Percentiles rank a stretch among this genome's conserved stretches.
Evolutionary conservation across 148 eudicot genomes (phyloP).

Genomic region (Vaccinium corymbosum): DNA sequence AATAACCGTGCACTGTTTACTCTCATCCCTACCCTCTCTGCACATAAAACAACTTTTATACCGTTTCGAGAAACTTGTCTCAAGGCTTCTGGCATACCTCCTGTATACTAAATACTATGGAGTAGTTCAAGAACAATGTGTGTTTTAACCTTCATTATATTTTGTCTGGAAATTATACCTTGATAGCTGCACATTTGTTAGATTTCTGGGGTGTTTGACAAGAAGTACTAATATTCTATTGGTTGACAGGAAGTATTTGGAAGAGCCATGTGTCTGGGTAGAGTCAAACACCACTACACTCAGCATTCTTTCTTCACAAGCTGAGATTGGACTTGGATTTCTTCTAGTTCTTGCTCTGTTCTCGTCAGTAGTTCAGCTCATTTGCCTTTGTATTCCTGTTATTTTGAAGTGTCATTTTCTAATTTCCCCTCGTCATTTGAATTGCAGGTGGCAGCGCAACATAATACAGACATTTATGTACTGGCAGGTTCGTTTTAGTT

Average conservation of each 20-base stretch:
- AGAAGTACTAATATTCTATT: slow-evolving; percentile 44
- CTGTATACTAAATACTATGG: not conserved
- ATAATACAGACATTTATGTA: slow-evolving; percentile 86
- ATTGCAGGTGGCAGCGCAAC: slow-evolving; percentile 95
- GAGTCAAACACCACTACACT: slow-evolving; percentile 87
- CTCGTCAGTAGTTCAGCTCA: slow-evolving; percentile 56
- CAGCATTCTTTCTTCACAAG: slow-evolving; percentile 84
- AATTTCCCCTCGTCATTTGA: slow-evolving; percentile 4
- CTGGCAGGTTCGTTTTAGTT: slow-evolving; percentile 72
- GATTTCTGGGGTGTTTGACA: slow-evolving; percentile 25
- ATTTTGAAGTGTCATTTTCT: not conserved
- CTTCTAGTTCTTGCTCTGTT: slow-evolving; percentile 72
- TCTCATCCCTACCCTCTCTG: not conserved
- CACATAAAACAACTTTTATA: not conserved
- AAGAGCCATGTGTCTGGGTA: slow-evolving; percentile 92
- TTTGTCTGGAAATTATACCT: not conserved
- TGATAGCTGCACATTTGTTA: not conserved
- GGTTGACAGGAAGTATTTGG: slow-evolving; percentile 81
- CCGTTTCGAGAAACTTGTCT: not conserved
- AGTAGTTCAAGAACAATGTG: not conserved
- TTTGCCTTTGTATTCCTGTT: not conserved
- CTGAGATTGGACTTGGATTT: slow-evolving; percentile 94
- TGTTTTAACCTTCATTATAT: not conserved
- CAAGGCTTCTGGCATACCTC: not conserved
- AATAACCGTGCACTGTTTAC: not conserved